A percentile compares a stretch with the other conserved stretches of the same genome.
These are phyloP conservation scores for Lactifluus rugatus DNA, from an alignment of 768 basidiomycete species.

Conservation along the genomic window DNA sequence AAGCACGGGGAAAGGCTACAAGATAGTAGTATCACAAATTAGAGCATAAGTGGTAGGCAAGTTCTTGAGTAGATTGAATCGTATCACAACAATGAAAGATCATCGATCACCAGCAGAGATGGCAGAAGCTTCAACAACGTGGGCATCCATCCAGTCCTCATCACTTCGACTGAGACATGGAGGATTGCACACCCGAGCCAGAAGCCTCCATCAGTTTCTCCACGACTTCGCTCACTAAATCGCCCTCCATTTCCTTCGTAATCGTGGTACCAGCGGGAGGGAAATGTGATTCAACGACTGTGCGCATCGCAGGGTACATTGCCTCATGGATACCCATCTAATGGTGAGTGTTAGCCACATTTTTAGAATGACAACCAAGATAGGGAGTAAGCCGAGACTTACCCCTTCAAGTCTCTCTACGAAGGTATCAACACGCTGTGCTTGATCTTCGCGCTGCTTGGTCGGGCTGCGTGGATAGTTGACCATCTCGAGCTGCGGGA, in stretches of 20 bases:
- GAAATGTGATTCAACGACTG: conserved; percentile 35
- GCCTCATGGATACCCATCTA: conserved; percentile 66
- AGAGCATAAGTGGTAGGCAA: not conserved
- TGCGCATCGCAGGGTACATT: conserved; percentile 40
- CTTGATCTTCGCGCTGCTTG: conserved; percentile 14
- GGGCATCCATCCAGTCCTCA: not conserved
- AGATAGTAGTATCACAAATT: not conserved
- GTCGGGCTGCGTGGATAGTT: conserved; percentile 40
- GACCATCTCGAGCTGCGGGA: conserved; percentile 55
- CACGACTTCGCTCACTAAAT: conserved; percentile 52
- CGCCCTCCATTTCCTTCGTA: conserved; percentile 51
- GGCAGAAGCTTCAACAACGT: not conserved
- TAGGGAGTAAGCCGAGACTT: conserved; percentile 23
- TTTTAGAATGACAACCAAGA: not conserved
- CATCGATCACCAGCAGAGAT: not conserved
- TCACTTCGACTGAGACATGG: not conserved
- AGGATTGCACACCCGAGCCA: conserved; percentile 1
- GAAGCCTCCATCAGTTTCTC: conserved; percentile 43
- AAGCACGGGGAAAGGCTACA: conserved; percentile 1
- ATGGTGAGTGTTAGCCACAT: conserved; percentile 5
- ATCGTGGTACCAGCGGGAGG: conserved; percentile 33
- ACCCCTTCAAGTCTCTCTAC: conserved; percentile 45
- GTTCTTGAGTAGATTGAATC: not conserved
- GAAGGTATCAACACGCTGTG: conserved; percentile 5
- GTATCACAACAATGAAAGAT: not conserved